Evolutionary conservation across 2,329 filamentous ascomycete species (phyloP).

Genomic region (Bipolaris bicolor): DNA sequence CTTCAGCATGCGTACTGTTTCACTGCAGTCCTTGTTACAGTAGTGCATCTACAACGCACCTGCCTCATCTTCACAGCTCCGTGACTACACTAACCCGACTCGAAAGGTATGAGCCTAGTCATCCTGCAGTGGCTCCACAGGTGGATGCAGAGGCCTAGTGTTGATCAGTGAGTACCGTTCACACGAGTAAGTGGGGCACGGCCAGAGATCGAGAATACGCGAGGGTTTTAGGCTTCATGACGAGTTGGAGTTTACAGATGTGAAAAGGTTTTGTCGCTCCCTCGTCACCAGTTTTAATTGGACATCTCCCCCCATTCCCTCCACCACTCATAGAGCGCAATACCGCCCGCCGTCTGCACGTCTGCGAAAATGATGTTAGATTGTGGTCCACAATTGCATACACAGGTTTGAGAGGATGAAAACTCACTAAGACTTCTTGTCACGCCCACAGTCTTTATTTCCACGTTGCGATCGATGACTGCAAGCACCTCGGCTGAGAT

Average conservation of each 20-base stretch:
- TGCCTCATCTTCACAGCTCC: background rate
- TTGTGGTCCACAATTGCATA: background rate
- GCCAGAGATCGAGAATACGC: constrained; percentile 63
- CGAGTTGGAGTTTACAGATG: constrained; percentile 4
- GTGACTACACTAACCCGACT: background rate
- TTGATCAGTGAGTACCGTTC: constrained; percentile 56
- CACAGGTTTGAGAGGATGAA: background rate
- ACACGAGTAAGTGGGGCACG: constrained; percentile 77
- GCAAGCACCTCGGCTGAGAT: constrained; percentile 56
- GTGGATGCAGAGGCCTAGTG: constrained; percentile 43
- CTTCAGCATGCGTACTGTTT: background rate
- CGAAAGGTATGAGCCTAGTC: background rate
- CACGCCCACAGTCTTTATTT: constrained; percentile 59
- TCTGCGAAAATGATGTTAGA: constrained; percentile 28
- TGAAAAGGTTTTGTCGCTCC: background rate
- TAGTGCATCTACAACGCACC: background rate
- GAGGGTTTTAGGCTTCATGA: constrained; percentile 33
- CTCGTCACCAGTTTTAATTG: background rate
- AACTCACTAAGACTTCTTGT: constrained; percentile 57
- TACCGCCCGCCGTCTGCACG: constrained; percentile 60
- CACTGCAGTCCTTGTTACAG: background rate
- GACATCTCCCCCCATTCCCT: constrained; percentile 48
- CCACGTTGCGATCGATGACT: constrained; percentile 59
- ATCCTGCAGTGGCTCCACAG: background rate
- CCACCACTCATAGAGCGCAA: constrained; percentile 60